Conservation (phyloP, 768 basidiomycete species). For the Russula ochroleuca region DNA sequence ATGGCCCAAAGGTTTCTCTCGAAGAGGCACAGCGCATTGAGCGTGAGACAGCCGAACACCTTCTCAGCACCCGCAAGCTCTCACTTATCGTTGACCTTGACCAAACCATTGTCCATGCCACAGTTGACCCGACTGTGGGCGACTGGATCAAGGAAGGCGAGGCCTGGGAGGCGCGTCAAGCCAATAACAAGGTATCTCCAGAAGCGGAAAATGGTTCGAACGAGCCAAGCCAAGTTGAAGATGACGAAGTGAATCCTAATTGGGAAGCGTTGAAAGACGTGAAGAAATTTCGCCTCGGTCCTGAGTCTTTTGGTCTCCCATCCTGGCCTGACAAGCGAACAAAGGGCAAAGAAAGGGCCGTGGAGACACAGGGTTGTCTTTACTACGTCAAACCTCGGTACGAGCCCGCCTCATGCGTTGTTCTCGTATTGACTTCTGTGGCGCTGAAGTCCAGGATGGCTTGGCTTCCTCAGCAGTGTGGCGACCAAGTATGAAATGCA, state of each 20-base stretch:
- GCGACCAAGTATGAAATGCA: slow-evolving; percentile 94
- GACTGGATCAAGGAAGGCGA: slow-evolving; percentile 92
- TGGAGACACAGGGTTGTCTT: slow-evolving; percentile 80
- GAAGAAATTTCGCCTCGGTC: slow-evolving; percentile 78
- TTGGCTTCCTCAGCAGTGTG: slow-evolving; percentile 67
- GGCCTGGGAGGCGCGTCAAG: slow-evolving; percentile 66
- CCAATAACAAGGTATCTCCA: slow-evolving; percentile 34
- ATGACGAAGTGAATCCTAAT: slow-evolving; percentile 77
- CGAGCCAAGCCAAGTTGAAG: slow-evolving; percentile 34
- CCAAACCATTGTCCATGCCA: slow-evolving; percentile 98
- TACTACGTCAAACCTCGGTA: slow-evolving; percentile 98
- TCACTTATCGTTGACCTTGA: slow-evolving; percentile 98
- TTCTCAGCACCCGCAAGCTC: slow-evolving; percentile 71
- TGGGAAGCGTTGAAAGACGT: slow-evolving; percentile 90
- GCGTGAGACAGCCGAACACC: slow-evolving; percentile 70
- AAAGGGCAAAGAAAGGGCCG: slow-evolving; percentile 58
- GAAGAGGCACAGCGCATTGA: slow-evolving; percentile 91
- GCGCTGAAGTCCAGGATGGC: slow-evolving; percentile 67
- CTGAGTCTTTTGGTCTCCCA: slow-evolving; percentile 60
- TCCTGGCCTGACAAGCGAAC: slow-evolving; percentile 37
- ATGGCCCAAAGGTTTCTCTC: slow-evolving; percentile 85
- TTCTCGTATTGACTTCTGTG: slow-evolving; percentile 21
- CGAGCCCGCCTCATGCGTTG: slow-evolving; percentile 30
- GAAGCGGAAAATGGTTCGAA: slow-evolving; percentile 38
- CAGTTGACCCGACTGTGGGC: slow-evolving; percentile 96